Base-by-base conservation (phyloP, 805 yeast species). In the Suhomyces sp. region DNA sequence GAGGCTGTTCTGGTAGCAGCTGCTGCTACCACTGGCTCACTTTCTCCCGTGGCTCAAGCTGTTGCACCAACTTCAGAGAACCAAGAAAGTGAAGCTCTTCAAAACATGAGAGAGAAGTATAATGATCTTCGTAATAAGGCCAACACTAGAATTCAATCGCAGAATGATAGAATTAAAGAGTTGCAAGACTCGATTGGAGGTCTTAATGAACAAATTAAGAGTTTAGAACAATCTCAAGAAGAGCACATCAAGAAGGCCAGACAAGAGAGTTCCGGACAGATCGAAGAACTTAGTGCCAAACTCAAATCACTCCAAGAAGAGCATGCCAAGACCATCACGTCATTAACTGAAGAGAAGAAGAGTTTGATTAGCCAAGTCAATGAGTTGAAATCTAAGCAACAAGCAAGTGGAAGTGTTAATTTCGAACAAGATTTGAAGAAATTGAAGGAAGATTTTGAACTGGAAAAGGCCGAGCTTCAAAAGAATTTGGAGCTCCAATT, bases 41-140 rank as follows among this genome's bases (percentile, higher is more conserved):
- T n/a, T 6, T 14, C 25, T 13, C 24, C 26, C 4, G 26, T 19
- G 14, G 13, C n/a, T 24, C 7, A n/a, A 11, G 26, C 26, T 6
- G 26, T 11, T 9, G n/a, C 26, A 24, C 12, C 26, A 11, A 11
- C 26, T 7, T 24, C 26, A 7, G 29, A 26, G 17, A 16, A 13
- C 15, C 20, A 16, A 11, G 29, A 26, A 6, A 16, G 33, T 6
- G 21, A 29, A 8, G 31, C 39, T 33, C 36, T 57, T 19, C 63
- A 60, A 14, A 48, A 43, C 3, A 50, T 61, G 48, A 54, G 47
- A 38, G 55, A 51, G n/a, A 48, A 65, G 19, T 61, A 58, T 28
- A 57, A 58, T 25, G 52, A 50, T 14, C 50, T 63, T 28, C 53
- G 58, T 22, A 44, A 47, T 24, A 49, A 58, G 33, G 62, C 60